phyloP scores from a whole-genome alignment of 2,329 filamentous ascomycete species.

The Talaromyces marneffei region DNA sequence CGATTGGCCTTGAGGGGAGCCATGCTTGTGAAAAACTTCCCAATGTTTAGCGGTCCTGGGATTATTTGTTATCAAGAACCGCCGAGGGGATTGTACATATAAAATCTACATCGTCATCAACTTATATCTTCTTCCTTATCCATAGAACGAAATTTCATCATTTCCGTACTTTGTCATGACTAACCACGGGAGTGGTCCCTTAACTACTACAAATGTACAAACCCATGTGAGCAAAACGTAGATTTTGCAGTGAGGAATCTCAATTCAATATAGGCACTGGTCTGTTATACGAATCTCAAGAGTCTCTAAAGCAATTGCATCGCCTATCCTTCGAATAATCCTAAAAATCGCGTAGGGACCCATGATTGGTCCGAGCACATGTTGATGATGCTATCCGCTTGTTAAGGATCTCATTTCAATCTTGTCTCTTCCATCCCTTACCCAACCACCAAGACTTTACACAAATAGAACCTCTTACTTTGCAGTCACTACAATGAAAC shows the following conservation, averaged over 20 bases:
- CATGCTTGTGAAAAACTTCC: neutral
- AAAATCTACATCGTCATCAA: slow-evolving; percentile 6
- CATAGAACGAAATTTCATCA: neutral
- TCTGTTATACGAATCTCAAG: neutral
- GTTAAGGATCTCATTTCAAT: neutral
- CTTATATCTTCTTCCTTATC: neutral
- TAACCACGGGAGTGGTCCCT: too few species aligned
- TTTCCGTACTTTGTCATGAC: neutral
- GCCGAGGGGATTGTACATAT: slow-evolving; percentile 10
- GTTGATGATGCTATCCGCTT: slow-evolving; percentile 11
- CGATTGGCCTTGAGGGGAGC: neutral
- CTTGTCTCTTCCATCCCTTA: neutral
- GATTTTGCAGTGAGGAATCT: neutral
- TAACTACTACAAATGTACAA: too few species aligned
- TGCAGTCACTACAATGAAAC: slow-evolving; percentile 25
- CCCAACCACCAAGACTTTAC: too few species aligned
- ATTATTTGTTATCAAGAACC: neutral
- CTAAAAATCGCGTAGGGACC: neutral
- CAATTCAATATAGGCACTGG: neutral
- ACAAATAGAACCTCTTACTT: neutral
- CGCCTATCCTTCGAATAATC: neutral
- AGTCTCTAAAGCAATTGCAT: neutral
- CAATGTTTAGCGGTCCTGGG: slow-evolving; percentile 1
- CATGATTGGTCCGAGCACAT: slow-evolving; percentile 12
- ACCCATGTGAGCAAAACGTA: neutral